These are phyloP conservation scores for Pelargonium citronellum DNA, from an alignment of 441 rosid species.

Conservation along the genomic window DNA sequence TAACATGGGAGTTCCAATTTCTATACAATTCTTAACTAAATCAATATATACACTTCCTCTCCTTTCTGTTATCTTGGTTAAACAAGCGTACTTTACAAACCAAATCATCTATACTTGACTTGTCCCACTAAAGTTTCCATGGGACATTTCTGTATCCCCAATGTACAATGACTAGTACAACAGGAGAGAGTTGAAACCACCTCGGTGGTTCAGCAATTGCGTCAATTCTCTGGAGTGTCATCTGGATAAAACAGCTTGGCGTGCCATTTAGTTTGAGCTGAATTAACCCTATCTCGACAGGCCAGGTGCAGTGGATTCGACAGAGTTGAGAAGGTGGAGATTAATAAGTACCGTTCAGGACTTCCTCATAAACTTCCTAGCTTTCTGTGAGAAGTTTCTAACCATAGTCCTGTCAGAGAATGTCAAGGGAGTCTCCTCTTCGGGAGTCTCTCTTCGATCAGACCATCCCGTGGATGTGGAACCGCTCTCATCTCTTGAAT, in stretches of 20 bases:
- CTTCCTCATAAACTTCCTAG: slow-evolving; percentile 40
- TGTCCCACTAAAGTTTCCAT: background rate
- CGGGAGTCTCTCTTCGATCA: slow-evolving; percentile 37
- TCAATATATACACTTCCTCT: background rate
- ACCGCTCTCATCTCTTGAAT: slow-evolving; percentile 18
- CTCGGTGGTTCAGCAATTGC: no score
- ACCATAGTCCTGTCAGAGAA: slow-evolving; percentile 46
- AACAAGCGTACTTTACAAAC: background rate
- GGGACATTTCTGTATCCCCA: background rate
- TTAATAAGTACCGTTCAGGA: slow-evolving; percentile 14
- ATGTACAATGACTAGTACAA: background rate
- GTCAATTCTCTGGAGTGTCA: no score
- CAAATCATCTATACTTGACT: background rate
- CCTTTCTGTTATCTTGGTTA: background rate
- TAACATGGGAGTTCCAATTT: no score
- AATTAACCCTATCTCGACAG: background rate
- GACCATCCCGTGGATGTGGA: slow-evolving; percentile 35
- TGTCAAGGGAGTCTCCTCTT: slow-evolving; percentile 83
- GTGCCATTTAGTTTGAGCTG: no score
- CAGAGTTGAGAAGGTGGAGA: background rate
- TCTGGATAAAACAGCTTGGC: no score
- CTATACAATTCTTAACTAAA: no score
- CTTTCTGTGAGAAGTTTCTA: slow-evolving; percentile 54
- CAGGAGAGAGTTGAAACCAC: no score
- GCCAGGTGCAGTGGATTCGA: background rate